A percentile compares a stretch with the other conserved stretches of the same genome.
These are phyloP conservation scores for Allantophomopsis cytisporea DNA, from an alignment of 2,329 filamentous ascomycete genomes.

Conservation along the genomic window DNA sequence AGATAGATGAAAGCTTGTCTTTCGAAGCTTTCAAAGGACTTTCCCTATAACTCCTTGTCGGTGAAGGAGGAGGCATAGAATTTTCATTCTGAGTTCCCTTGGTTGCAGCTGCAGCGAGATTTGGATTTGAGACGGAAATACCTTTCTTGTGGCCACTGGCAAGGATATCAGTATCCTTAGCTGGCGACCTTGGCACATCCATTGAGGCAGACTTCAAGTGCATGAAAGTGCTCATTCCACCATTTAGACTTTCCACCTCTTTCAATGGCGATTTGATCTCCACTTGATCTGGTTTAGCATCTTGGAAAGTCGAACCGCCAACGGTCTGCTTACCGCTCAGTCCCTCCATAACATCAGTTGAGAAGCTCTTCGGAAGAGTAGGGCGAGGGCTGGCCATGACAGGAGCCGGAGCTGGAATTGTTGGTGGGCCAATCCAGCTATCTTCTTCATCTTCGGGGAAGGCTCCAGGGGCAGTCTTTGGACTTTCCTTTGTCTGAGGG, in stretches of 20 bases:
- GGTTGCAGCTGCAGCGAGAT: conserved; percentile 37
- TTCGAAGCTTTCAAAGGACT: conserved; percentile 86
- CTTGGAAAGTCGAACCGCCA: conserved; percentile 30
- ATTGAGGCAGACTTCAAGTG: conserved; percentile 54
- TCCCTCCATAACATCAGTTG: conserved; percentile 47
- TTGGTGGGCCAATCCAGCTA: conserved; percentile 47
- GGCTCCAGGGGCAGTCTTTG: conserved; percentile 34
- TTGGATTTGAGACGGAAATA: conserved; percentile 43
- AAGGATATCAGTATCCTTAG: conserved; percentile 21
- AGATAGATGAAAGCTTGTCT: conserved; percentile 79
- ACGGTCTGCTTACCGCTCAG: conserved; percentile 33
- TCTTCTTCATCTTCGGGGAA: conserved; percentile 45
- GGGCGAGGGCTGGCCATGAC: conserved; percentile 32
- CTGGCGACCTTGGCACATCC: conserved; percentile 38
- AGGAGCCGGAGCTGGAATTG: conserved; percentile 12
- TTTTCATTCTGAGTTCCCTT: conserved; percentile 5
- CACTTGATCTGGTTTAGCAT: conserved; percentile 12
- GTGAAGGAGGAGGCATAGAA: conserved; percentile 31
- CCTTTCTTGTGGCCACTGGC: conserved; percentile 38
- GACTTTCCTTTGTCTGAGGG: neutral
- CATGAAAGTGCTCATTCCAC: conserved; percentile 20
- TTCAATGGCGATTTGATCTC: conserved; percentile 10
- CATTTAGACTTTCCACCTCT: conserved; percentile 13
- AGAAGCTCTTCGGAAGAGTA: conserved; percentile 42
- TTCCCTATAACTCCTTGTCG: conserved; percentile 44